phyloP scores from a whole-genome alignment of 345 rosid genomes.

The Eucalyptus camaldulensis region DNA sequence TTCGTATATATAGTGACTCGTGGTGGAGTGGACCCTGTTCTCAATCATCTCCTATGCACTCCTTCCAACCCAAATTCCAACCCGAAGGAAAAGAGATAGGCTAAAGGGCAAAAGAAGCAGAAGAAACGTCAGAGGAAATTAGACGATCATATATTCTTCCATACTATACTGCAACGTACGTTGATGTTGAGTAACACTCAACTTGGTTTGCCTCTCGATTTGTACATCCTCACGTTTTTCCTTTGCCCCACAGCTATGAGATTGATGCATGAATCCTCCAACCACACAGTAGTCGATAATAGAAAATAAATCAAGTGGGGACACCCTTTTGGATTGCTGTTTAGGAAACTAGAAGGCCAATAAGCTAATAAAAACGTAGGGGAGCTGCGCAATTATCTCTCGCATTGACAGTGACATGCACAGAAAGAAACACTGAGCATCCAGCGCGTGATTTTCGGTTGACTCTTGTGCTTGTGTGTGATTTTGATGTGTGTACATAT shows the following conservation, averaged over 20 bases:
- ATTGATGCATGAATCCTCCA: background rate
- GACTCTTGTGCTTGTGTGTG: background rate
- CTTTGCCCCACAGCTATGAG: background rate
- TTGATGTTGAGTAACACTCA: background rate
- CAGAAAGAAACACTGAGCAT: background rate
- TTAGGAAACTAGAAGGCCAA: background rate
- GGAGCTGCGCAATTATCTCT: background rate
- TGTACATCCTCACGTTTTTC: background rate
- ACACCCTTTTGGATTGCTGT: background rate
- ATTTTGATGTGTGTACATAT: background rate
- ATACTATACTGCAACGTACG: background rate
- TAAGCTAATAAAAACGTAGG: background rate
- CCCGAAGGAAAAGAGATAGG: background rate
- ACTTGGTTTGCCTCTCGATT: background rate
- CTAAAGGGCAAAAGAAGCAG: background rate
- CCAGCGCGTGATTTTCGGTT: background rate
- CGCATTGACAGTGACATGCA: background rate
- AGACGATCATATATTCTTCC: background rate
- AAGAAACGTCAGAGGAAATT: background rate
- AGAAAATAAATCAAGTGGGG: background rate
- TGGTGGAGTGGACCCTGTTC: background rate
- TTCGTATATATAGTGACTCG: background rate
- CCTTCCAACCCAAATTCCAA: background rate
- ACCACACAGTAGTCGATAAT: background rate
- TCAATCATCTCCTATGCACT: background rate